Conservation (phyloP, 1,139 yeast species). For the Diutina sp. region DNA sequence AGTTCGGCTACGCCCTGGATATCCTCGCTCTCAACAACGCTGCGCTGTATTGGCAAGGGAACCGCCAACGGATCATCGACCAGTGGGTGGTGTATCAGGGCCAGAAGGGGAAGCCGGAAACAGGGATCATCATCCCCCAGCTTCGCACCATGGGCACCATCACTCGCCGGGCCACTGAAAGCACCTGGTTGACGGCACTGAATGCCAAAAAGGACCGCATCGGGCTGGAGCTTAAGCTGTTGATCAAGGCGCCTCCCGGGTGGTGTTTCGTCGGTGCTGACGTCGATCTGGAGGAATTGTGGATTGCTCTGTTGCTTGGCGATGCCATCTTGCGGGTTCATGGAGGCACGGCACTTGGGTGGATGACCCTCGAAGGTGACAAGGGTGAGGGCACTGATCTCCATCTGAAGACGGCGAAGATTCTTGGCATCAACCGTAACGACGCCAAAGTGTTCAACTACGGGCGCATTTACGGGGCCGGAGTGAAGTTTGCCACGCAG, state of each 20-base stretch:
- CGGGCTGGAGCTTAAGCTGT: constrained; percentile 88
- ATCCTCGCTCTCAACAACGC: constrained; percentile 67
- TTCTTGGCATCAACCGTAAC: constrained; percentile 77
- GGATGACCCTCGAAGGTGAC: constrained; percentile 98
- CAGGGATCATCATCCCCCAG: constrained; percentile 76
- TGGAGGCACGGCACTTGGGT: constrained; percentile 94
- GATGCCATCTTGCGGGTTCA: constrained; percentile 82
- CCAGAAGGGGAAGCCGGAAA: constrained; percentile 13
- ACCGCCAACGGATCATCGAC: constrained; percentile 67
- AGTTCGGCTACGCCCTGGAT: constrained; percentile 59
- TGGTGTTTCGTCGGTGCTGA: constrained; percentile 95
- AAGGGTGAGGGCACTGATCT: constrained; percentile 84
- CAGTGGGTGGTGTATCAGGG: constrained; percentile 68
- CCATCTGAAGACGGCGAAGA: constrained; percentile 87
- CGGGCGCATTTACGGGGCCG: constrained; percentile 97
- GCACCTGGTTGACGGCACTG: constrained; percentile 39
- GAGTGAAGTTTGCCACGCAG: constrained; percentile 76
- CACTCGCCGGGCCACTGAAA: constrained; percentile 52
- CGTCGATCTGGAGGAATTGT: constrained; percentile 94
- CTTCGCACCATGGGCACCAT: constrained; percentile 92
- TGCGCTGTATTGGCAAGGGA: constrained; percentile 89
- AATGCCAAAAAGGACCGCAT: constrained; percentile 77
- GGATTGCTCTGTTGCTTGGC: constrained; percentile 95
- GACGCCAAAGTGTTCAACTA: constrained; percentile 94
- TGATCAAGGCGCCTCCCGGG: constrained; percentile 79